phyloP scores from a whole-genome alignment of 1,139 yeast species.

The Pichia sp. region DNA sequence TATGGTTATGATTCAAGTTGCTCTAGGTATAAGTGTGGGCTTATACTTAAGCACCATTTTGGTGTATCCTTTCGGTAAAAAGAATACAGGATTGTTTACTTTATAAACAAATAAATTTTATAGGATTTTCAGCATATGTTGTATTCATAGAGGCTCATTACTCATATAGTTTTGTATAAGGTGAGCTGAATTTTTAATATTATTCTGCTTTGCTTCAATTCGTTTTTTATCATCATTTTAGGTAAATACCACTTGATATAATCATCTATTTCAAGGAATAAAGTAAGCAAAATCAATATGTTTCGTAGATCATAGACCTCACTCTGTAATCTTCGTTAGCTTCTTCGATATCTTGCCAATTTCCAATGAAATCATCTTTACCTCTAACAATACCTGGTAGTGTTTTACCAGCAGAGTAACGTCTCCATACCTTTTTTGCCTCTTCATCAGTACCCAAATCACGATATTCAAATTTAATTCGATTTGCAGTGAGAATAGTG shows the following conservation, averaged over 20 bases:
- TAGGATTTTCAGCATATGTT: neutral
- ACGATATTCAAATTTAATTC: constrained; percentile 59
- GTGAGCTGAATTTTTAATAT: neutral
- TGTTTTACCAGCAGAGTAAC: constrained; percentile 66
- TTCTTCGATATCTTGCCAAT: constrained; percentile 75
- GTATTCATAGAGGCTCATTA: neutral
- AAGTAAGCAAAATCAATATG: constrained; percentile 27
- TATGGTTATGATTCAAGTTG: constrained; percentile 84
- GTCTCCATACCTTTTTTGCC: constrained; percentile 82
- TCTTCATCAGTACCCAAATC: constrained; percentile 87
- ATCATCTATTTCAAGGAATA: neutral
- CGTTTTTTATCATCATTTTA: neutral
- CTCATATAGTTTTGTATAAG: no score
- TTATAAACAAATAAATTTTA: constrained; percentile 38
- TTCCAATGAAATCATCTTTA: constrained; percentile 77
- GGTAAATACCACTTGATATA: neutral
- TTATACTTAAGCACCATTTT: constrained; percentile 84
- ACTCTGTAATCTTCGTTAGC: constrained; percentile 80
- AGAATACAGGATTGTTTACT: constrained; percentile 81
- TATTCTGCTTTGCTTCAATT: neutral
- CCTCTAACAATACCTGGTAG: constrained; percentile 93
- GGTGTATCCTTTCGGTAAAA: constrained; percentile 88
- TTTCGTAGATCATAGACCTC: constrained; percentile 51
- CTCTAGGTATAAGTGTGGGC: constrained; percentile 92
- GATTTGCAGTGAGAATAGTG: constrained; percentile 73